Conservation (phyloP, 139 green algal species). For the Chlamydomonas urium region DNA sequence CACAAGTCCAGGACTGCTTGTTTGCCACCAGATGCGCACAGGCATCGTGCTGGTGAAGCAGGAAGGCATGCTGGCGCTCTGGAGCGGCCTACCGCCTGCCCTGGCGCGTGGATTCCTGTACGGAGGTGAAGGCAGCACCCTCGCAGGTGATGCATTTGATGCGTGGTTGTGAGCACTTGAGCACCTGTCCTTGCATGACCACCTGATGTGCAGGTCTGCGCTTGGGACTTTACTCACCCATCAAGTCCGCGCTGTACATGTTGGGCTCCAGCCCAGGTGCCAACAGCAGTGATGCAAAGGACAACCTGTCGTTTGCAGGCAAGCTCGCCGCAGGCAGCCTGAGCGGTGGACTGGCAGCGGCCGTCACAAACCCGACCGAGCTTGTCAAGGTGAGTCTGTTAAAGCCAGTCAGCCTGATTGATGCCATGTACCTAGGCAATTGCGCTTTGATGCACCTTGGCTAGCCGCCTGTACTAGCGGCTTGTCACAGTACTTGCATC, state of each 20-base stretch:
- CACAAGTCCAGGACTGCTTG: not conserved
- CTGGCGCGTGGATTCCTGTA: conserved; percentile 54
- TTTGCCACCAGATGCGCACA: conserved; percentile 21
- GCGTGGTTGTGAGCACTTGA: not conserved
- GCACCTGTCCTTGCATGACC: not conserved
- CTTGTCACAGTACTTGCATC: no score
- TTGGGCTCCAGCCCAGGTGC: not conserved
- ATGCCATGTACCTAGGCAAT: no score
- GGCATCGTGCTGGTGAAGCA: conserved; percentile 22
- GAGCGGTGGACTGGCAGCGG: conserved; percentile 67
- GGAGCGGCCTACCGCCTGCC: conserved; percentile 49
- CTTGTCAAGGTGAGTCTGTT: conserved; percentile 71
- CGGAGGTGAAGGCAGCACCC: no score
- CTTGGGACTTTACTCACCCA: conserved; percentile 76
- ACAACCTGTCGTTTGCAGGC: not conserved
- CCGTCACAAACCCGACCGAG: conserved; percentile 75
- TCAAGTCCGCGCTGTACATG: conserved; percentile 39
- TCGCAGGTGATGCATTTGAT: not conserved
- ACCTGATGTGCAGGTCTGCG: no score
- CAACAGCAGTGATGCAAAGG: not conserved
- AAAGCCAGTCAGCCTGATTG: no score
- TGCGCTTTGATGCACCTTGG: no score
- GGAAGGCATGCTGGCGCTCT: conserved; percentile 53
- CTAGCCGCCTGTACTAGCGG: no score
- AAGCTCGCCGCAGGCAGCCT: conserved; percentile 69